Percentiles rank a stretch among this genome's conserved stretches.
These are phyloP conservation scores for Ceriops decandra DNA, from an alignment of 345 rosid genomes.

Conservation along the genomic window DNA sequence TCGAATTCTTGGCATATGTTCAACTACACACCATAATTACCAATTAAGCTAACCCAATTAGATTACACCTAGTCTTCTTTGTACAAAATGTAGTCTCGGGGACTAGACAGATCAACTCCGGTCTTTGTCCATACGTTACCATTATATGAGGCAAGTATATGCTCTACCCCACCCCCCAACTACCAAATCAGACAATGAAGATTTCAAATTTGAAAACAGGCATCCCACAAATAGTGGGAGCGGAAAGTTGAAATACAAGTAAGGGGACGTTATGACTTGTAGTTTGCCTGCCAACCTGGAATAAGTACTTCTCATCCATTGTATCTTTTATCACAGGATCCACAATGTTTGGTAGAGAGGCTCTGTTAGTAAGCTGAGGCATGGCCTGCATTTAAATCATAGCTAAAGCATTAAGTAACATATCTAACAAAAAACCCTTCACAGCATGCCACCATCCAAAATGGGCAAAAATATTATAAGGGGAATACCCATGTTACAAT, in stretches of 20 bases:
- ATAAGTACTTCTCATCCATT: constrained; percentile 78
- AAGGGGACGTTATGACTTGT: neutral
- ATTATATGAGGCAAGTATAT: neutral
- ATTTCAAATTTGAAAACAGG: neutral
- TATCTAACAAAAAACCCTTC: neutral
- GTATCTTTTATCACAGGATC: constrained; percentile 76
- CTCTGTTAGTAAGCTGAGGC: constrained; percentile 95
- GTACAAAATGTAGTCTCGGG: neutral
- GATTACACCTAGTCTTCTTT: no score
- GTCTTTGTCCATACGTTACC: no score
- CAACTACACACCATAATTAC: no score
- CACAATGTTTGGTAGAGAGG: constrained; percentile 72
- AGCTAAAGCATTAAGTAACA: constrained; percentile 8
- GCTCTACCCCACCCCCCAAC: neutral
- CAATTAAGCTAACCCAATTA: no score
- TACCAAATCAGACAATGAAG: neutral
- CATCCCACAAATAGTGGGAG: no score
- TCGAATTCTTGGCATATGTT: no score
- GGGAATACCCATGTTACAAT: constrained; percentile 83
- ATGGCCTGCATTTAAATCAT: constrained; percentile 63
- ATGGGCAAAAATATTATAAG: neutral
- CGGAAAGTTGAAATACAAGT: neutral
- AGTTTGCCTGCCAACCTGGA: constrained; percentile 61
- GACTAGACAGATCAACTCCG: neutral
- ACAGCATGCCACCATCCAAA: neutral